Conservation (phyloP, 2,329 filamentous ascomycete genomes). For the Trichoderma aggressivum region DNA sequence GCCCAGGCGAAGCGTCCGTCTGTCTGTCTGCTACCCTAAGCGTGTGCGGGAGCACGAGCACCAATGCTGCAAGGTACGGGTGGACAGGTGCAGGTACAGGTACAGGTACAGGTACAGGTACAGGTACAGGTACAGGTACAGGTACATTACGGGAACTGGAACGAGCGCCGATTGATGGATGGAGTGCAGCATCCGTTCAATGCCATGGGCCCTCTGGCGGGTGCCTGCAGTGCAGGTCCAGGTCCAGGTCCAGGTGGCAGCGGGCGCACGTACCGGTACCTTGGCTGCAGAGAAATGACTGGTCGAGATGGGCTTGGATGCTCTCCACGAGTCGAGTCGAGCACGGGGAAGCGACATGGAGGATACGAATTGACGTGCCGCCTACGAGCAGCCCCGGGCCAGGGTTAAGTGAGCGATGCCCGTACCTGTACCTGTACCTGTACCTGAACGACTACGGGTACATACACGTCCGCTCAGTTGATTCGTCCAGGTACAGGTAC, state of each 20-base stretch:
- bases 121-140: background rate
- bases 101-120: background rate
- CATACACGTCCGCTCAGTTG: background rate
- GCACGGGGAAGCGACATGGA: slow-evolving; percentile 14
- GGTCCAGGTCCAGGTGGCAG: background rate
- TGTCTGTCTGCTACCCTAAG: background rate
- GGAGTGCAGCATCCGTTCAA: background rate
- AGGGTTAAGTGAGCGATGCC: background rate
- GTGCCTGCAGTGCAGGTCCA: background rate
- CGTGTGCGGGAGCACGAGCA: background rate
- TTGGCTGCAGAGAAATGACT: background rate
- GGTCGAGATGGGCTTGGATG: background rate
- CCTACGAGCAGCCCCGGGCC: background rate
- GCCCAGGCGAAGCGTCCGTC: background rate
- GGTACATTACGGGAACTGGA: background rate
- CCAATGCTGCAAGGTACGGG: background rate
- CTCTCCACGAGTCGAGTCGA: background rate
- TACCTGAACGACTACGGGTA: background rate
- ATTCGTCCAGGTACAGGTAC: background rate
- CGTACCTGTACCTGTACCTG: background rate
- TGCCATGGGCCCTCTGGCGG: background rate
- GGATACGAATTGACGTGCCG: slow-evolving; percentile 11
- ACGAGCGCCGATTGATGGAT: background rate
- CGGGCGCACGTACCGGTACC: background rate
- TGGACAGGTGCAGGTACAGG: background rate